Base-by-base conservation (phyloP, 2,329 filamentous ascomycete genomes). In the Colletotrichum graminicola region DNA sequence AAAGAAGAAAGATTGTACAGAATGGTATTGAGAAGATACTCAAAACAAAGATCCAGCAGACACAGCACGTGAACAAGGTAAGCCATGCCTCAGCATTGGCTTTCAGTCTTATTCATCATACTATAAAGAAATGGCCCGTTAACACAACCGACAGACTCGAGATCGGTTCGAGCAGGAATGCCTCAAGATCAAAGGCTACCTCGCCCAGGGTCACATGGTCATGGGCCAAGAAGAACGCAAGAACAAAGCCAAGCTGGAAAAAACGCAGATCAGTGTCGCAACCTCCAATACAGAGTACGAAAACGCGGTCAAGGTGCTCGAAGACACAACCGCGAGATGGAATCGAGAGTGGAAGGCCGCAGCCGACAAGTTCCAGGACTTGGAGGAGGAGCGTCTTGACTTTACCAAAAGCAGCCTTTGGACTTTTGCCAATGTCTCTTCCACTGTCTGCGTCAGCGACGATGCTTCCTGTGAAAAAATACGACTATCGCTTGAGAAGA, bases 171-270 rank as follows among this genome's bases (percentile, higher is more conserved):
- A 99, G 82, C 95, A 99, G 81, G 97, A 99, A 76, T 98, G 95
- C 79, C 87, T 99, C 55, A 96, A 97, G 80, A 98, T 99, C 81
- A 99, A 99, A 82, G 96, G 96, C 49, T 99, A 99, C 79, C 89
- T 99, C 5, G 96, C 97, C 5, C 96, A 99, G 82, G 96, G 96
- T 12, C 97, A 99, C 80, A 99, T 99, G 96, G 96, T 99, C 69
- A 99, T 99, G 96, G 96, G 96, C 18, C 96, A 99, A 77, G 96
- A 99, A 80, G 96, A 99, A 84, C 91, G 96, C 36, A 98, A 97
- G 84, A 99, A 99, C 82, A 99, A 99, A 84, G 95, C 95, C 29
- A 98, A 97, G 82, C 88, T 99, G 54, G 96, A 99, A 82, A 99
- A 99, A 88, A 98, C 96, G 1, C 96, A 99, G 80, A 96, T 98